Percentiles rank a stretch among this genome's conserved stretches.
These are phyloP conservation scores for Macrotyloma uniflorum DNA, from an alignment of 306 rosid genomes.

Conservation along the genomic window DNA sequence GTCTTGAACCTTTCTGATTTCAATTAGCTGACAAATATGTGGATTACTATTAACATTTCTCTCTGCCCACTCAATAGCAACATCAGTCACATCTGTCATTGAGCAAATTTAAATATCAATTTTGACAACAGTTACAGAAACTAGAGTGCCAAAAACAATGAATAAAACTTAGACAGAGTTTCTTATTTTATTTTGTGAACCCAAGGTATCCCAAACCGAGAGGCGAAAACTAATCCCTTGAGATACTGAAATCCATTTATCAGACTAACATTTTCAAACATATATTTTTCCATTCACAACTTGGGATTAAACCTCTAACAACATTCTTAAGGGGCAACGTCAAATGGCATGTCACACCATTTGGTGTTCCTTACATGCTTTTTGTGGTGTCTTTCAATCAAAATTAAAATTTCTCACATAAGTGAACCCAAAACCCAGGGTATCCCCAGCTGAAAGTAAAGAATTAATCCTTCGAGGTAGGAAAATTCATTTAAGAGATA, in stretches of 20 bases:
- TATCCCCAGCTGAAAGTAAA: no score
- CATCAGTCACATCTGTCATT: slow-evolving; percentile 72
- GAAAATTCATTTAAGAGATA: no score
- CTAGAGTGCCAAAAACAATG: neutral
- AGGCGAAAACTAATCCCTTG: neutral
- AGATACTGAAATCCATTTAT: neutral
- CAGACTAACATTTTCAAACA: no score
- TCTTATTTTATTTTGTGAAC: no score
- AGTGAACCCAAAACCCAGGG: no score
- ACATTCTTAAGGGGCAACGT: neutral
- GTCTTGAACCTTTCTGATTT: slow-evolving; percentile 73
- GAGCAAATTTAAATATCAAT: neutral
- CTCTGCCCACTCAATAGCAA: slow-evolving; percentile 87
- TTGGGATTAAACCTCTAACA: neutral
- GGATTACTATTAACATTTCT: slow-evolving; percentile 71
- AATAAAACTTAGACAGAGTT: neutral
- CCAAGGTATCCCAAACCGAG: neutral
- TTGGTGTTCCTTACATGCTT: neutral
- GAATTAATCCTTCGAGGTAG: no score
- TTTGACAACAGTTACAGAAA: neutral
- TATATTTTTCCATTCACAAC: no score
- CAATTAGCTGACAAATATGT: slow-evolving; percentile 68
- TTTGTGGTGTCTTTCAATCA: neutral
- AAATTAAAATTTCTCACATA: no score
- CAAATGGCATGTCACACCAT: neutral